Base-by-base conservation (phyloP, 1,284 basidiomycete genomes). In the Golubevia pallescens region DNA sequence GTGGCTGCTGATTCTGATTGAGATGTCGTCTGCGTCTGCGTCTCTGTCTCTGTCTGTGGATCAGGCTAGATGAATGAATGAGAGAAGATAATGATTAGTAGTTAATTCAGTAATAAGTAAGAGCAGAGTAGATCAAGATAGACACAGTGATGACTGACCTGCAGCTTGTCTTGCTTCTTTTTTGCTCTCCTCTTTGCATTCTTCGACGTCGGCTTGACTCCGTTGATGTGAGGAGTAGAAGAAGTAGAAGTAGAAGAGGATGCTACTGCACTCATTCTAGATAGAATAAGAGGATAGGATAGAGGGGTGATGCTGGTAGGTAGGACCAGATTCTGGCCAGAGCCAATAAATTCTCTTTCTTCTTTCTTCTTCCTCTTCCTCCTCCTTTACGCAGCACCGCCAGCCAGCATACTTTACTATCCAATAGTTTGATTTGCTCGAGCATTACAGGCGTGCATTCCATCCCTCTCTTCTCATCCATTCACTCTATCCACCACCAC, bases 141-240 rank as follows among this genome's bases (percentile, higher is more conserved):
- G 20, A 59, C 65, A n/a, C 14, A 38, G 20, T 61, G 54, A 4
- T 6, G 20, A 19, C 14, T 42, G 63, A 53, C 48, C 28, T 21
- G 48, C 16, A 34, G 51, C 16, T 59, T 63, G 57, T 79, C 73
- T 61, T 73, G 71, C 69, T 83, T 84, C 68, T 75, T 76, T 68
- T 84, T 83, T 23, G 68, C 70, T 24, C 81, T 63, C 3, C 81
- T 67, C 65, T 77, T 84, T 8, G 81, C 81, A 57, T 83, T 83
- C 69, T 80, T 83, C 10, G 54, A 28, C 5, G 24, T 21, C 10
- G 20, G 7, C 13, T 21, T 21, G 7, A 56, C 24, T 56, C 54
- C 24, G 13, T 56, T 32, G 6, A 28, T 6, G 13, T 13, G 5
- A 6, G 20, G 13, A 6, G 54, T 56, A 28, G 54, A 21, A 56